Percentiles rank a stretch among this genome's conserved stretches.
phyloP scores from a whole-genome alignment of 2,329 filamentous ascomycete genomes.

The Fusarium falciforme region DNA sequence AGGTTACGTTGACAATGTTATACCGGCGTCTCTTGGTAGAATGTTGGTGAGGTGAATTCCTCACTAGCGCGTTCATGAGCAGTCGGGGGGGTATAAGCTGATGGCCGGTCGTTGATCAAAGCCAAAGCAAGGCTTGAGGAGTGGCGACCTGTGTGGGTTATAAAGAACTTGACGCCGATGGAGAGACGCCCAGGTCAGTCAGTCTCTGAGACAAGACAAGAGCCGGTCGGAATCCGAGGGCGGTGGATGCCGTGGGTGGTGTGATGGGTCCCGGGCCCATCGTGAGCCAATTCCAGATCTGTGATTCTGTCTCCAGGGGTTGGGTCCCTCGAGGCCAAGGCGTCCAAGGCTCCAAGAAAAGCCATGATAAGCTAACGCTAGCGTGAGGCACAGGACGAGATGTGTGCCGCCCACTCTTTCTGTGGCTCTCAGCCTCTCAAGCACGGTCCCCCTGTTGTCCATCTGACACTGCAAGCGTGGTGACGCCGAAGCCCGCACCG shows the following conservation, averaged over 20 bases:
- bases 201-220: constrained; percentile 13
- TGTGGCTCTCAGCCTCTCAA: constrained; percentile 18
- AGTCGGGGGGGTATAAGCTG: constrained; percentile 31
- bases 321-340: constrained; percentile 1
- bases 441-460: constrained; percentile 18
- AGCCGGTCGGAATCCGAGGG: constrained; percentile 44
- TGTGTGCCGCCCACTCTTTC: constrained; percentile 29
- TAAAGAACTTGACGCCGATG: constrained; percentile 39
- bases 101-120: constrained; percentile 18
- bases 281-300: constrained; percentile 43
- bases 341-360: constrained; percentile 10
- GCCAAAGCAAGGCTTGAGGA: constrained; percentile 10
- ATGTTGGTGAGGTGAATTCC: constrained; percentile 29
- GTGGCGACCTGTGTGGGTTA: constrained; percentile 43
- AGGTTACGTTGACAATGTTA: constrained; percentile 40
- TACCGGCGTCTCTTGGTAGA: constrained; percentile 29
- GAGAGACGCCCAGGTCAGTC: constrained; percentile 23
- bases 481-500: constrained; percentile 35
- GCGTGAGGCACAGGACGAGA: constrained; percentile 35
- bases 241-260: constrained; percentile 41
- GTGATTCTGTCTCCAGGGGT: constrained; percentile 35
- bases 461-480: constrained; percentile 38
- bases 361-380: constrained; percentile 40
- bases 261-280: constrained; percentile 44
- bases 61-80: constrained; percentile 46